Evolutionary conservation across 2,329 filamentous ascomycete species (phyloP), one percentile per base, ranked within the genome.

Genomic region (Colletotrichum sp.): DNA sequence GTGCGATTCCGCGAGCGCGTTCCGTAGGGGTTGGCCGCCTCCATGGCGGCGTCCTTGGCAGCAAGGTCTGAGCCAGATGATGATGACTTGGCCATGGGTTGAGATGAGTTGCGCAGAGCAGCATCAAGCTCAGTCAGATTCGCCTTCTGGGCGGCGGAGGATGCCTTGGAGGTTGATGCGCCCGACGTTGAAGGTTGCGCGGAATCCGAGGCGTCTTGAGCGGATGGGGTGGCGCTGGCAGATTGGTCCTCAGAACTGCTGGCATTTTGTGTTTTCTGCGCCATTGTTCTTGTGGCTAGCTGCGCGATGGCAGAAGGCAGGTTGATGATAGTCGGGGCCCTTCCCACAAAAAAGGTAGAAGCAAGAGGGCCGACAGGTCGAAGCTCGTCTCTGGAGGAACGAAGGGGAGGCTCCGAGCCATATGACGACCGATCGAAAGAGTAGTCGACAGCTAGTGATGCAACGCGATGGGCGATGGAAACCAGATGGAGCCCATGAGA

Each of bases 1-100:
- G 92, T 93, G 82, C 96, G 94, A 86, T 98, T 98, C 84, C 97
- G 94, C 80, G 96, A 98, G 81, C 96, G 94, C 83, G 97, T 99
- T 82, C 96, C 96, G 86, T 99, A 98, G 64, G 92, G 93, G 80
- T 92, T 93, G 67, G 94, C 88, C 32, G 86, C 87, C 79, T 90
- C 89, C 79, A 87, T 83, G 78, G 86, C 86, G 78, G 70, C 60
- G 76, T 92, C 90, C 82, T 89, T 91, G 74, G 85, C 82, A 64
- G 86, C 82, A 76, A 85, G 81, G 78, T 88, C 88, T 71, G 88
- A 87, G 75, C 85, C 86, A 32, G 86, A 82, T 32, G 85, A 84
- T 74, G 86, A 85, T 75, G 89, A 86, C 79, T 88, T 88, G 70
- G 85, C 87, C 87, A 89, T 88, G 77, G 87, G 83, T 75, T 88